Evolutionary conservation across 768 basidiomycete species (phyloP).

Genomic region (Amanita exitialis): DNA sequence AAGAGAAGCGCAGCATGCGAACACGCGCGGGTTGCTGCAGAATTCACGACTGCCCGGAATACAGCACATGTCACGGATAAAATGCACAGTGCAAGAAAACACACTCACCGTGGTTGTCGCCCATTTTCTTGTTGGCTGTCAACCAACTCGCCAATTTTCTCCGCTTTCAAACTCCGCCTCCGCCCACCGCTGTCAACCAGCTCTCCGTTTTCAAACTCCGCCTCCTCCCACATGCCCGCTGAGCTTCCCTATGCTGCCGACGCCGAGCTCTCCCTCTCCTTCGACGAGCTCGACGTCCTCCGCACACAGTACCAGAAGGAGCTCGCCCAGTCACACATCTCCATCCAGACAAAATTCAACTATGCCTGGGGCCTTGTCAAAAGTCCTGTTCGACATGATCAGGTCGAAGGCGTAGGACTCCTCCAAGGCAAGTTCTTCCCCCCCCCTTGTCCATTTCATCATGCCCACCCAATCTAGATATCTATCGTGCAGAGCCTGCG

Average conservation of each 20-base stretch:
- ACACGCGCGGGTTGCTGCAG: constrained; percentile 39
- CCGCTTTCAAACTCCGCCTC: constrained; percentile 29
- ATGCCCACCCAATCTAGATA: constrained; percentile 40
- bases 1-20: constrained; percentile 19
- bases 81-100: constrained; percentile 13
- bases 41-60: constrained; percentile 7
- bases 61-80: constrained; percentile 13
- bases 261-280: constrained; percentile 79
- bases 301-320: constrained; percentile 86
- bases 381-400: constrained; percentile 73
- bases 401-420: constrained; percentile 85
- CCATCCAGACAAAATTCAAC: constrained; percentile 95
- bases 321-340: constrained; percentile 70
- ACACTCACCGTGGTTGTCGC: constrained; percentile 49
- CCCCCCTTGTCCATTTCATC: constrained; percentile 3
- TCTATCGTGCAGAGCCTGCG: constrained; percentile 81
- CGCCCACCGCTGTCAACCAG: constrained; percentile 3
- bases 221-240: constrained; percentile 41
- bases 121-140: constrained; percentile 25
- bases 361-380: constrained; percentile 96
- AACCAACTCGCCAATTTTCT: constrained; percentile 10
- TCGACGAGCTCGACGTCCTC: constrained; percentile 87
- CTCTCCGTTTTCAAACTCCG: constrained; percentile 29
- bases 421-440: constrained; percentile 58
- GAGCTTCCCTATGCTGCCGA: constrained; percentile 95